Evolutionary conservation across 2,329 filamentous ascomycete species (phyloP).

Genomic region (Cytospora schulzeri): DNA sequence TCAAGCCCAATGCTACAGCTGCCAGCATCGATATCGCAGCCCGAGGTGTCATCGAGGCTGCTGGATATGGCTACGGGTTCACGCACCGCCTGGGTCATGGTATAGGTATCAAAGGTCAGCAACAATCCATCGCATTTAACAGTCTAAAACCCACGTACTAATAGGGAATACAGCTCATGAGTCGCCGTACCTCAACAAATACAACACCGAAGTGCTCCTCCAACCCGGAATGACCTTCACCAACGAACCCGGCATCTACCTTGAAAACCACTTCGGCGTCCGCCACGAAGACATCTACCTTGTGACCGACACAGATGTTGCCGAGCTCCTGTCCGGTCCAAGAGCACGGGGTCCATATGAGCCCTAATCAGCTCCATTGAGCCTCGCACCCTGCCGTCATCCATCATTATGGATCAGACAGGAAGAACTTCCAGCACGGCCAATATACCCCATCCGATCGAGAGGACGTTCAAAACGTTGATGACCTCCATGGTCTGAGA

Average conservation of each 20-base stretch:
- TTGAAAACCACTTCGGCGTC: constrained; percentile 61
- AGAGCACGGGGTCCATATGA: constrained; percentile 56
- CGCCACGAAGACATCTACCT: constrained; percentile 65
- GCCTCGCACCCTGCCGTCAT: not conserved
- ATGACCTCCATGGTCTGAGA: constrained; percentile 33
- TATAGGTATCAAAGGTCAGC: constrained; percentile 62
- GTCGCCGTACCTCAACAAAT: constrained; percentile 65
- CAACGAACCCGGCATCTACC: constrained; percentile 64
- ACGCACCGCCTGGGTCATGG: constrained; percentile 66
- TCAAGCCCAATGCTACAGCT: constrained; percentile 55
- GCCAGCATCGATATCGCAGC: constrained; percentile 64
- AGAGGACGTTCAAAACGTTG: constrained; percentile 28
- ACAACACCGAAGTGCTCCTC: constrained; percentile 51
- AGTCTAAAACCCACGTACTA: not conserved
- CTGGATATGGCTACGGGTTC: constrained; percentile 61
- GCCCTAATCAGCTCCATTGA: constrained; percentile 39
- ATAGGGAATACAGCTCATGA: constrained; percentile 51
- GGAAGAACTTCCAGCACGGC: constrained; percentile 30
- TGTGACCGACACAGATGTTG: constrained; percentile 54
- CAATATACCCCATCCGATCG: constrained; percentile 32
- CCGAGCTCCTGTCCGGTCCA: constrained; percentile 57
- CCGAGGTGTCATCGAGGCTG: constrained; percentile 56
- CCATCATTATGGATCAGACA: constrained; percentile 10
- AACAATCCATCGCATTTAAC: not conserved
- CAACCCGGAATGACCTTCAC: constrained; percentile 64